These are phyloP conservation scores for Colletotrichum filicis DNA, from an alignment of 2,329 filamentous ascomycete species.

Conservation along the genomic window DNA sequence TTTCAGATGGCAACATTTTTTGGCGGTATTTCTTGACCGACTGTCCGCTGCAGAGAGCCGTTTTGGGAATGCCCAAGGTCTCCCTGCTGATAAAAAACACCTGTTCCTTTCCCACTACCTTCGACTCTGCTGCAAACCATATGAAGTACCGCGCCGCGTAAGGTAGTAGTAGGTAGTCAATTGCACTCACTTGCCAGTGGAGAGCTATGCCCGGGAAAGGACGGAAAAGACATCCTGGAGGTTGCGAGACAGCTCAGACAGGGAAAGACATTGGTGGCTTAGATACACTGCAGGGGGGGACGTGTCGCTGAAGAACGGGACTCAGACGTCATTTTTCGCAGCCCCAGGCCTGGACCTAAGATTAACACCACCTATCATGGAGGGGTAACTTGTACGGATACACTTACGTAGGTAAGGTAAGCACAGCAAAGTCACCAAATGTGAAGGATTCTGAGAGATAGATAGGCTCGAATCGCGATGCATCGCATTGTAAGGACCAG, in stretches of 20 bases:
- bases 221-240: background rate
- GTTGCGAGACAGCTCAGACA: background rate
- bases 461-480: too few relatives aligned
- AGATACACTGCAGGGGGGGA: background rate
- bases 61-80: background rate
- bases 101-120: background rate
- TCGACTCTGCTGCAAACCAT: background rate
- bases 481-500: too few relatives aligned
- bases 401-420: background rate
- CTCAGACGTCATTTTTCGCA: conserved; percentile 7
- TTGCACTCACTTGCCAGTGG: background rate
- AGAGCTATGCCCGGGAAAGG: background rate
- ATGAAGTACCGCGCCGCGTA: too few relatives aligned
- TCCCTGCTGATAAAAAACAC: too few relatives aligned
- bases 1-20: background rate
- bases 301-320: conserved; percentile 10
- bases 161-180: too few relatives aligned
- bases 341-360: background rate
- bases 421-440: too few relatives aligned
- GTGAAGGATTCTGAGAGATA: too few relatives aligned
- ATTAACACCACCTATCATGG: background rate
- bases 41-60: background rate
- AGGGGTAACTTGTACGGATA: background rate
- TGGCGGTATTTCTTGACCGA: background rate
- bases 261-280: background rate